Evolutionary conservation across 2,329 filamentous ascomycete genomes (phyloP).

Genomic region (Trichoderma atrobrunneum): DNA sequence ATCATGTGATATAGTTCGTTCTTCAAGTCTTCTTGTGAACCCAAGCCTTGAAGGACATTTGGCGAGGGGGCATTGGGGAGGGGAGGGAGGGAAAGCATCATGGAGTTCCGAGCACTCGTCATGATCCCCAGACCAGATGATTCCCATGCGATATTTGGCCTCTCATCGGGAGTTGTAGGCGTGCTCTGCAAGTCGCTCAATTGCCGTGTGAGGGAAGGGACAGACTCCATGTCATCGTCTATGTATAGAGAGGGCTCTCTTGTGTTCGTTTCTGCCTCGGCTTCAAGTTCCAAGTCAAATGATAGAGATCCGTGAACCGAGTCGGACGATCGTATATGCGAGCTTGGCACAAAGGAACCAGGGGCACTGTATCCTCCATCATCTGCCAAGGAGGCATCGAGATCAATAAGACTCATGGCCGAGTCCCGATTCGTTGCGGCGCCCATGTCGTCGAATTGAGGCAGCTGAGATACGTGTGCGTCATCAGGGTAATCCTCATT

Average conservation of each 20-base stretch:
- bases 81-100: constrained; percentile 9
- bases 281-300: constrained; percentile 22
- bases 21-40: constrained; percentile 16
- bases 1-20: constrained; percentile 16
- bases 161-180: constrained; percentile 16
- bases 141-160: constrained; percentile 15
- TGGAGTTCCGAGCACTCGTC: not conserved
- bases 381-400: constrained; percentile 10
- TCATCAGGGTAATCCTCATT: not conserved
- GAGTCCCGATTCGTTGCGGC: constrained; percentile 34
- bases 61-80: constrained; percentile 11
- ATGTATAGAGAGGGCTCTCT: constrained; percentile 16
- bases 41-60: constrained; percentile 12
- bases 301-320: constrained; percentile 19
- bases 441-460: constrained; percentile 3
- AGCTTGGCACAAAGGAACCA: constrained; percentile 33
- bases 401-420: constrained; percentile 19
- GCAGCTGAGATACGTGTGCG: not conserved
- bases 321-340: constrained; percentile 23
- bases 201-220: constrained; percentile 15
- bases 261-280: constrained; percentile 13
- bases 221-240: constrained; percentile 17
- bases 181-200: constrained; percentile 14
- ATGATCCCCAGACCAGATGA: constrained; percentile 16
- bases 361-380: constrained; percentile 26